These are phyloP conservation scores for Podaxis pistillaris DNA, from an alignment of 768 basidiomycete genomes.

Conservation along the genomic window DNA sequence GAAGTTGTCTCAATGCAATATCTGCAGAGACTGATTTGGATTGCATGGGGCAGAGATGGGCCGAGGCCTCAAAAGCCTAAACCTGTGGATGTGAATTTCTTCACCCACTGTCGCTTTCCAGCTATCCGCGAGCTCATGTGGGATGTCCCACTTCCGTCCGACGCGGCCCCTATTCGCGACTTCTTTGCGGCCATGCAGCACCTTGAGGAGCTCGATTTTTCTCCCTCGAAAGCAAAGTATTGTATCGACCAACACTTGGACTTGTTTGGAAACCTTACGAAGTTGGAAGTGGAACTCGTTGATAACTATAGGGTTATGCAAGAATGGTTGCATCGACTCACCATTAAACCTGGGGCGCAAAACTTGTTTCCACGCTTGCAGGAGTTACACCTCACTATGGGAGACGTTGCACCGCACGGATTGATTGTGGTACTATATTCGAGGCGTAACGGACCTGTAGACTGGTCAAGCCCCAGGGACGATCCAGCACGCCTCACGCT, in stretches of 20 bases:
- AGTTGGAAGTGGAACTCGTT: background rate
- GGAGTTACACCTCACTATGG: background rate
- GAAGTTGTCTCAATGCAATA: background rate
- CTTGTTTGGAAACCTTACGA: background rate
- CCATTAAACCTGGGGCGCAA: background rate
- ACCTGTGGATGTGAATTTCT: background rate
- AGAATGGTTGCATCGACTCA: background rate
- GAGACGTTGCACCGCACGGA: background rate
- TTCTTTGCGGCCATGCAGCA: background rate
- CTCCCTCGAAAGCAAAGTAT: background rate
- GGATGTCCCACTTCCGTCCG: background rate
- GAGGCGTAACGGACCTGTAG: background rate
- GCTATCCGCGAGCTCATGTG: background rate
- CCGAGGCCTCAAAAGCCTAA: background rate
- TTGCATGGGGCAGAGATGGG: background rate
- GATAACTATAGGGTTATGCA: background rate
- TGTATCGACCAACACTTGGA: background rate
- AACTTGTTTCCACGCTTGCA: background rate
- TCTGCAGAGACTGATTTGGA: background rate
- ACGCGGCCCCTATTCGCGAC: background rate
- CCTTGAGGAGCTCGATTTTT: background rate
- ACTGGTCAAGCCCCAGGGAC: background rate
- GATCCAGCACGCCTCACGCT: background rate
- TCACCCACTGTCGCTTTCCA: background rate
- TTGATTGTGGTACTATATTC: background rate